Base-by-base conservation (phyloP, 805 yeast species). In the Wickerhamiella kurtzmanii region DNA sequence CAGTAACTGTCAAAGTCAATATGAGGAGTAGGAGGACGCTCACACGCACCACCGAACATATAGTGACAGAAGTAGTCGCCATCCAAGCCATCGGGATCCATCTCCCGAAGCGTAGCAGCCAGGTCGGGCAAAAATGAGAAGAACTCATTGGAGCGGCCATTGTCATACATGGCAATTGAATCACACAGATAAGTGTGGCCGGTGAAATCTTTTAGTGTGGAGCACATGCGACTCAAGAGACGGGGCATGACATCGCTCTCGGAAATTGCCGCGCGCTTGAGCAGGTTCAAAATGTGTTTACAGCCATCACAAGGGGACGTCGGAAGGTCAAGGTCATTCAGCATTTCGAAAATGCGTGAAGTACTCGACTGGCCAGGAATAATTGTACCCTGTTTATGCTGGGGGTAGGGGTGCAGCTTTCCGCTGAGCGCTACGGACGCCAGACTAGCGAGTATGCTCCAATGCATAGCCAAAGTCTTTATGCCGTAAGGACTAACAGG, bases 41-140 rank as follows among this genome's bases (percentile, higher is more conserved):
- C 58, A 61, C 87, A 80, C 13, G 70, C 68, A 43, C 67, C 65
- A 48, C 62, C 67, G 43, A 69, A 67, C 53, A 70, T 62, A 59
- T 62, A 73, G 60, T 75, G 71, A 60, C 88, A 80, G 62, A 77
- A 76, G 55, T 77, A 77, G 39, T 73, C 73, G 28, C 79, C 81
- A 54, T 77, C 82, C 25, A 66, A 54, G 11, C 76, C 69, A 45
- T 62, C 56, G 13, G 80, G 75, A 52, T 75, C 73, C 70, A 77
- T 73, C 44, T 71, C 55, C 18, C 68, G 65, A 39, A 76, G 56
- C 61, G 76, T 62, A 51, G 75, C 74, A 13, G 73, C 70, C 48
- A 76, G 72, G 53, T 76, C 77, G 2, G 53, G 51, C 15, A 54
- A 48, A 28, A 60, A 55, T 17, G 56, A 50, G 46, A 56, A 50